Base-by-base conservation (phyloP, 192 early-diverging fungal species). In the Rhizophagus clarus region DNA sequence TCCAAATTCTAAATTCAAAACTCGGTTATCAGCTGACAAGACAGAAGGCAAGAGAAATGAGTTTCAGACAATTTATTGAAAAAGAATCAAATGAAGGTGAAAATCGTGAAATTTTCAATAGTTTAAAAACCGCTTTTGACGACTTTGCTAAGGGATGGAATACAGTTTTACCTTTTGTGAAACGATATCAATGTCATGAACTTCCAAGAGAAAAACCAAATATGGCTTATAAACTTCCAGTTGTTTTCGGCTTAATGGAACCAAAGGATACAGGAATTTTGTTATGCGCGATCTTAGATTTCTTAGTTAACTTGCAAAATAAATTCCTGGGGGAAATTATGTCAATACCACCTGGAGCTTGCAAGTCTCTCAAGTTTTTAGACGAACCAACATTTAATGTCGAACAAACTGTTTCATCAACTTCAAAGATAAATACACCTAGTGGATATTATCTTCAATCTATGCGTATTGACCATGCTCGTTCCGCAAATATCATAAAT, bases 371-470 rank as follows among this genome's bases (percentile, higher is more conserved):
- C 24, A 61, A 37, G 14, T 69, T 72, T 71, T 40, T 61, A 60
- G 32, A 69, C 22, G 73, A 37, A 17, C 20, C 32, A 20, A 22
- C 24, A 10, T 32, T 17, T 15, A 3, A 10, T 71, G 10, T 8
- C 9, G 51, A 61, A 75, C 28, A 28, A 17, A 31, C 22, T 26
- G 32, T 8, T 49, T 3, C 29, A 68, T 32, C 66, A 20, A 20
- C n/a, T 63, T 72, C 32, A 24, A 63, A 63, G 28, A 3, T n/a
- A 63, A n/a, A 68, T 68, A 34, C 77, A 10, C 47, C 42, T 32
- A 79, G 17, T 15, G 26, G 28, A 75, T 61, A 61, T 56, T 80
- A 80, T 6, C 29, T 80, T 42, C 63, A 37, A 14, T 79, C 67
- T 24, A 37, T 79, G n/a, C 70, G 45, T 5, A 32, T 80, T 34